phyloP scores from a whole-genome alignment of 2,329 filamentous ascomycete species.

The Nannizzia gypsea region DNA sequence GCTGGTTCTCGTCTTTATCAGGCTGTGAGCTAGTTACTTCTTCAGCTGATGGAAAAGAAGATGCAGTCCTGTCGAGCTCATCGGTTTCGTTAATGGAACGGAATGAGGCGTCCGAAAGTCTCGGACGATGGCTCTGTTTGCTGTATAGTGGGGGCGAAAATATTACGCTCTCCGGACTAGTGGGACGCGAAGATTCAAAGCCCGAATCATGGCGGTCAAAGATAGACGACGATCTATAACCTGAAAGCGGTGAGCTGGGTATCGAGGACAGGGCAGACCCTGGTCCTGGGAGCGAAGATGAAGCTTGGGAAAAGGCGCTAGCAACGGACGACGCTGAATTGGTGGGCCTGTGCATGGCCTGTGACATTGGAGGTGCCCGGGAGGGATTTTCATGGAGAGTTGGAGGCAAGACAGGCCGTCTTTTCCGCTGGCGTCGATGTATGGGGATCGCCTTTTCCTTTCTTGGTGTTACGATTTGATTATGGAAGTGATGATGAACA shows the following conservation, averaged over 20 bases:
- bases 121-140: constrained; percentile 48
- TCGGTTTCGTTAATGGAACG: constrained; percentile 21
- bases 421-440: constrained; percentile 56
- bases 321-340: constrained; percentile 31
- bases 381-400: constrained; percentile 31
- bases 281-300: constrained; percentile 46
- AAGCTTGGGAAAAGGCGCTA: constrained; percentile 10
- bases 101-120: constrained; percentile 45
- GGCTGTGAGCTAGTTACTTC: neutral
- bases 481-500: constrained; percentile 89
- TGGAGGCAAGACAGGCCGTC: constrained; percentile 48
- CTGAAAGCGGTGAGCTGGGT: constrained; percentile 69
- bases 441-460: constrained; percentile 42
- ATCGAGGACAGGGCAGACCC: constrained; percentile 55
- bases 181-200: constrained; percentile 59
- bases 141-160: constrained; percentile 49
- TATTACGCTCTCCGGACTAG: constrained; percentile 68
- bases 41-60: neutral
- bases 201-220: constrained; percentile 62
- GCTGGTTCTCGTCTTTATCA: neutral
- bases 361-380: constrained; percentile 14
- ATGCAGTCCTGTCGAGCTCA: neutral
- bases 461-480: constrained; percentile 40
- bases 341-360: constrained; percentile 23
- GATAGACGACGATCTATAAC: constrained; percentile 57